Percentiles rank a stretch among this genome's conserved stretches.
phyloP scores from a whole-genome alignment of 2,329 filamentous ascomycete genomes.

The Pyricularia grisea region DNA sequence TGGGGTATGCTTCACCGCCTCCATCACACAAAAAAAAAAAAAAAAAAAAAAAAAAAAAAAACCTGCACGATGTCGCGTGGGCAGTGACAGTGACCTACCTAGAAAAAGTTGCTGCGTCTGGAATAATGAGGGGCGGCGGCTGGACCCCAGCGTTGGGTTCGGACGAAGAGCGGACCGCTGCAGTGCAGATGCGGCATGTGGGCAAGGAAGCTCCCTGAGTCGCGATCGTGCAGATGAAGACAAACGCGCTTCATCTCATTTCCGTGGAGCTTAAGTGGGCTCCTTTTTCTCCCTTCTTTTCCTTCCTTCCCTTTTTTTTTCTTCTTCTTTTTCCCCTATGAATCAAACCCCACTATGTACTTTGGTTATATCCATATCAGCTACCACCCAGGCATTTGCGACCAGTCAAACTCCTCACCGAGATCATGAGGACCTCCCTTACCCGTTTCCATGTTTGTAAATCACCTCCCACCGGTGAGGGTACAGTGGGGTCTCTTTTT shows the following conservation, averaged over 20 bases:
- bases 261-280: background rate
- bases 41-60: no score
- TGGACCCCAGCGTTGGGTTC: background rate
- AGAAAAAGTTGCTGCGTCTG: background rate
- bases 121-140: background rate
- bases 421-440: background rate
- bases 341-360: background rate
- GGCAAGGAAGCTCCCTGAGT: background rate
- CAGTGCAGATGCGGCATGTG: background rate
- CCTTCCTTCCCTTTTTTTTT: no score
- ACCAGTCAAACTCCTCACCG: background rate
- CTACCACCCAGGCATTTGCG: background rate
- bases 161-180: background rate
- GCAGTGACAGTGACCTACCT: background rate
- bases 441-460: background rate
- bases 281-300: no score
- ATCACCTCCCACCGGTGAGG: background rate
- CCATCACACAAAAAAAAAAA: background rate
- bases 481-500: background rate
- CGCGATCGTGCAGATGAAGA: background rate
- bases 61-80: background rate
- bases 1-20: background rate
- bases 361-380: background rate
- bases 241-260: background rate
- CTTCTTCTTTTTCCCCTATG: no score